Base-by-base conservation (phyloP, 225 moss, liverwort and hornwort species). In the Straminergon stramineum region DNA sequence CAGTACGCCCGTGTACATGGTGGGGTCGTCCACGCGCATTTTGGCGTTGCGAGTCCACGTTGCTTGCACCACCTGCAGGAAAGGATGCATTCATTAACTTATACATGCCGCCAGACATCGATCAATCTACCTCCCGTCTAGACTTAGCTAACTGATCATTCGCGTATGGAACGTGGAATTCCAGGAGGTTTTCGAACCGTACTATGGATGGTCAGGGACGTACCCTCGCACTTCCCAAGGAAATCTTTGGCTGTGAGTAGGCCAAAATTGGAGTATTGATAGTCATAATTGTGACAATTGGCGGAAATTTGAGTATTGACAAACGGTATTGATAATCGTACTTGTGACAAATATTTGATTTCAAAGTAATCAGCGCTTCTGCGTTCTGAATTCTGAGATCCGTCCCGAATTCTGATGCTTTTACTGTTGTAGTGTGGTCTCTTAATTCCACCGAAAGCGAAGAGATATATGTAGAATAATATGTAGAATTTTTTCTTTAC, bases 1-100 rank as follows among this genome's bases (percentile, higher is more conserved):
- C 28, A 94, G 84, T 31, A 78, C 91, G 13, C 94, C 94, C 4
- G 83, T 91, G 66, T 92, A 92, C 92, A 93, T 92, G 83, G 89
- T 91, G 8, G 93, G 94, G 63, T 93, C 91, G 21, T 64, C 63
- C 70, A 93, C 91, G 55, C 86, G 75, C 61, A 51, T 83, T 32
- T 7, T 14, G 18, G 91, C 93, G 41, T 92, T 93, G 53, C 86
- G 89, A 13, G 15, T 70, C 89, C 94, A 94, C n/a, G 93, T 94
- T 28, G 91, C 91, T 88, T 91, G 89, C 76, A 93, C 89, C 62
- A 93, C 88, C 93, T 93, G 89, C 70, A 86, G 24, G 58, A 12
- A 5, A 13, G 41, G 41, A 30, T 60, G 28, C 79, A 27, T 7
- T 9, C 3, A 55, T 32, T 56, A 28, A 27, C 27, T n/a, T 7